Base-by-base conservation (phyloP, 257 asterid genomes). In the Verbena officinalis region DNA sequence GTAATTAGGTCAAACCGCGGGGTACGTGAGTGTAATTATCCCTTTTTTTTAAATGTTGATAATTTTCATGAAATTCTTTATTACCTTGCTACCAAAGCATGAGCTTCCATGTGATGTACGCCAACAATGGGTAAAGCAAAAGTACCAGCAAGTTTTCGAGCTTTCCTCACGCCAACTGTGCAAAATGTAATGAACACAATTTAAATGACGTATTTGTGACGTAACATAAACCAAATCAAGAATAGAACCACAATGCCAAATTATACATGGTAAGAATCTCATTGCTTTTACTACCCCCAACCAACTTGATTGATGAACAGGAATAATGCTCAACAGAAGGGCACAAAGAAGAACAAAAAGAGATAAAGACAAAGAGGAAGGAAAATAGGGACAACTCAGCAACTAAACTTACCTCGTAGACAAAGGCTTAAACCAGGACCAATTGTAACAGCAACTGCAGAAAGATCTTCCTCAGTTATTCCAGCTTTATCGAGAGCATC, bases 351-450 rank as follows among this genome's bases (percentile, higher is more conserved):
- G 33, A 27, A 27, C 33, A 27, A 2, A 5, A 27, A 27, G 4
- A 27, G 33, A 27, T n/a, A n/a, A 27, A 27, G 33, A 27, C 5
- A 27, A 2, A 5, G 33, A 36, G 40, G 11, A 36, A 36, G 11
- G 40, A 30, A 30, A 30, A 7, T 30, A 30, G 7, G 40, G 40
- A 27, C 33, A 27, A 5, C 40, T 9, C 40, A 4, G 40, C 40
- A 36, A 36, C 10, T 36, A 62, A 36, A 52, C 34, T 80, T 83
- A 94, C 99, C 95, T 51, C 96, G 97, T 53, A 94, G 77, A 79
- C 99, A 94, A 71, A 94, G 97, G 83, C 99, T 88, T 75, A 94
- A 86, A 59, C 99, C 97, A 40, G 99, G 99, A 82, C 99, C 97
- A 71, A 94, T 94, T 13, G 96, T 94, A 72, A 94, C 99, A 50